Evolutionary conservation across 73 alveolate genomes (phyloP).

Genomic region (Symbiodinium pilosum): DNA sequence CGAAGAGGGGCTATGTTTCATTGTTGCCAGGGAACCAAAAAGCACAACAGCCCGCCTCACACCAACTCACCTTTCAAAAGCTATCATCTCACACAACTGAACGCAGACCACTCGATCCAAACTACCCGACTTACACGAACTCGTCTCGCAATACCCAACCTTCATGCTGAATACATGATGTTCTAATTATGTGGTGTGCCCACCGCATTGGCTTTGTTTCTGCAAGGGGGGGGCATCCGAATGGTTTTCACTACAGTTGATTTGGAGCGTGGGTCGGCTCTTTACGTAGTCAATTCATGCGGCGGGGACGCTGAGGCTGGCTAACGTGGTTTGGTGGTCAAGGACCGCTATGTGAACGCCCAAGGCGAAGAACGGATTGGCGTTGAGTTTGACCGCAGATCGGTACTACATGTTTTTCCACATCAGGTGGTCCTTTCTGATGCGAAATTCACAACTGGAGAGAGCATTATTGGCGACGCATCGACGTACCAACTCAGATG

Average conservation of each 20-base stretch:
- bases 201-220: not conserved
- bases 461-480: conserved; percentile 15
- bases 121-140: too few relatives aligned
- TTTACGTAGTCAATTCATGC: not conserved
- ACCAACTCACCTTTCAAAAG: not conserved
- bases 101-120: too few relatives aligned
- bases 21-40: not conserved
- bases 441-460: conserved; percentile 2
- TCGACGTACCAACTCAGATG: conserved; percentile 1
- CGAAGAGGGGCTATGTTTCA: not conserved
- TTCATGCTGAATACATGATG: not conserved
- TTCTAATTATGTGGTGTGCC: not conserved
- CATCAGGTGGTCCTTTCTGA: conserved; percentile 15
- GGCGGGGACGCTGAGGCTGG: conserved; percentile 15
- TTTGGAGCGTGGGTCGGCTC: not conserved
- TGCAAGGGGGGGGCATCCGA: not conserved
- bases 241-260: not conserved
- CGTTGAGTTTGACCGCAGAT: not conserved
- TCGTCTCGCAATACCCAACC: not conserved
- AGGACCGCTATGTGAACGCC: not conserved
- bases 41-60: not conserved
- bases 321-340: conserved; percentile 25
- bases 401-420: not conserved
- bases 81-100: not conserved
- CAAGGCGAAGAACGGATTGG: conserved; percentile 18